Evolutionary conservation across 2,329 filamentous ascomycete species (phyloP), one percentile per base, ranked within the genome.

Genomic region (Apiospora rasikravindrae): DNA sequence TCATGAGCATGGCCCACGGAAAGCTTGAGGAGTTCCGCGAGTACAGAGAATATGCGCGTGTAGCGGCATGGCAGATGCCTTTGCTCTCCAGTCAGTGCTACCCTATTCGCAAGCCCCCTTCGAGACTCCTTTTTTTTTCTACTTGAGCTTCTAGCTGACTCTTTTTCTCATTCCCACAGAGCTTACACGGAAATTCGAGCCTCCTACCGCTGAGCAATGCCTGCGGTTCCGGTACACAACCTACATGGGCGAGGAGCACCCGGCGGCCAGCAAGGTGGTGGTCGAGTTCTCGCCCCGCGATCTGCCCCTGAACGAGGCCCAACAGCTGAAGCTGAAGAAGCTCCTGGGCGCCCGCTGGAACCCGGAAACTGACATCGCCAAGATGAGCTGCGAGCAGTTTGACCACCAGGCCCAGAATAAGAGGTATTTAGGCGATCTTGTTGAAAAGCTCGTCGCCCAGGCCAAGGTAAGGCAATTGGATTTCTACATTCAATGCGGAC

Each of bases 141-240:
- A 47, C 8, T 22, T 40, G 57, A 7, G 57, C 33, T 57, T 64
- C n/a, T 2, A 49, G 53, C 69, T 76, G 72, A 72, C 72, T 75
- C 71, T 77, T 71, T 70, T 57, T 37, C 57, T 47, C 40, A 11
- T 42, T 11, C 2, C 71, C 51, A 69, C 79, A 98, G 94, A 96
- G 81, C 89, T 96, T 74, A 92, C 94, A 71, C 94, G 94, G 83
- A 92, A 94, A 24, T 98, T 98, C 81, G 84, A 88, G 73, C 89
- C 91, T 2, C 94, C 96, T 1, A 87, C 88, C 19, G 82, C 87
- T 42, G 83, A 90, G 66, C 88, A 93, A 77, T 90, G 94, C 66
- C 90, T 99, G 72, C 93, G 96, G 78, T 99, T 98, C 90, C 92
- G 96, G 78, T 98, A 98, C 86, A 99, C 96, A 22, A 95, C 93